Evolutionary conservation across 1,284 basidiomycete species (phyloP), one percentile per base, ranked within the genome.

Genomic region (Somion occarium): DNA sequence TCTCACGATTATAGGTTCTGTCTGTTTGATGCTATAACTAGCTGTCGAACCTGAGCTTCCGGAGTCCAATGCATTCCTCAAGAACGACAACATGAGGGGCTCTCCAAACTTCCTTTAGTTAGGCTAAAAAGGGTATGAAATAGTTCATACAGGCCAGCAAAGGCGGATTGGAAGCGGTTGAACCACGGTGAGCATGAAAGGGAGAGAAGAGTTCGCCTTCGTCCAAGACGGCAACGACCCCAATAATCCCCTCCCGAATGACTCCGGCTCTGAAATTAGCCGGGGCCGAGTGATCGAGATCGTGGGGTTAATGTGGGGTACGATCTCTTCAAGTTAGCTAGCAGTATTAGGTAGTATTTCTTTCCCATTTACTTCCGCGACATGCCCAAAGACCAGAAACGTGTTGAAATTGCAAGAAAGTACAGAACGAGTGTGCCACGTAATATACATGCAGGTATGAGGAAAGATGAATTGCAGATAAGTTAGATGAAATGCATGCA

Each of bases 1-100:
- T 30, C 56, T 15, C 43, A 58, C 55, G 43, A 56, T 42, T 5
- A 53, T 49, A 38, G 52, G 37, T 45, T 54, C 55, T 18, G 46
- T 48, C 41, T 56, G 49, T 48, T 48, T 19, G 44, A 11, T 4
- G 25, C 13, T 15, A 23, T 11, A 23, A 23, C 44, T 45, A 5
- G 15, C 44, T 9, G 20, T 23, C 11, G 23, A 18, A 18, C 20
- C 9, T 18, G 39, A 45, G 18, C n/a, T 45, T 9, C 44, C 25
- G 30, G 30, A 34, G 7, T 34, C 30, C 30, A 34, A 34, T 7
- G 30, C 7, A 34, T 44, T 51, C 49, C 46, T 57, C 13, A 59
- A 23, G 27, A 48, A 30, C 9, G 56, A 51, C 19, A 58, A 41
- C 56, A 58, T 46, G 44, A 43, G 23, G 30, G 30, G 30, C 30